Evolutionary conservation across 139 green algal genomes (phyloP), one percentile per base, ranked within the genome.

Genomic region (Diplosphaera chodatii): DNA sequence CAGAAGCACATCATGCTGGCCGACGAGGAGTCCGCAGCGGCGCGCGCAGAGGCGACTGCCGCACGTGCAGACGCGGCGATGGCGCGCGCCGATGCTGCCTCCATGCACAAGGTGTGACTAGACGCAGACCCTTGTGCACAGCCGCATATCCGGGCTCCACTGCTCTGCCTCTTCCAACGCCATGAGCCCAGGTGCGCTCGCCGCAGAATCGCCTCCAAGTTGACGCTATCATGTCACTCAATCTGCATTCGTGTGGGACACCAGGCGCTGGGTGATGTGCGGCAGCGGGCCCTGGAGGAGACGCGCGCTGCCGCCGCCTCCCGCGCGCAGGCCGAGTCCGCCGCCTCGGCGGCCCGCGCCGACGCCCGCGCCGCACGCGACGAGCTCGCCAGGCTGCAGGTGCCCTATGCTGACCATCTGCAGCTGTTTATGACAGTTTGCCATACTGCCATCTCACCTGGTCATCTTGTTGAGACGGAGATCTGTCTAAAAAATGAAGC

Each of bases 241-340:
- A n/a, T n/a, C n/a, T n/a, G n/a, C n/a, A n/a, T n/a, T n/a, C n/a
- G n/a, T n/a, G n/a, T n/a, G n/a, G n/a, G n/a, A n/a, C n/a, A n/a
- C n/a, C 48, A 59, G 48, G 18, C 48, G 48, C 48, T 59, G 48
- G 48, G 48, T 18, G 48, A 59, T 10, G 48, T 59, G 16, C 48
- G 48, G 48, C 48, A 59, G 48, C 48, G 48, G 48, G 48, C 48
- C 13, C 48, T 59, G 48, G 48, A 59, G 48, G 48, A 59, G 48
- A 27, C 48, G 10, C 8, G 48, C 3, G 48, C 48, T 23, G 48
- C 48, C 48, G 48, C 48, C 48, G 48, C 48, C 63, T 76, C 66
- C 65, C 67, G 28, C 41, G 74, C 56, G 31, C 65, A 20, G 78
- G 70, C 55, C 62, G 67, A 65, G 23, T 67, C 55, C 32, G 3